Conservation (phyloP, 352 stramenopile genomes). For the Globisporangium lucens region DNA sequence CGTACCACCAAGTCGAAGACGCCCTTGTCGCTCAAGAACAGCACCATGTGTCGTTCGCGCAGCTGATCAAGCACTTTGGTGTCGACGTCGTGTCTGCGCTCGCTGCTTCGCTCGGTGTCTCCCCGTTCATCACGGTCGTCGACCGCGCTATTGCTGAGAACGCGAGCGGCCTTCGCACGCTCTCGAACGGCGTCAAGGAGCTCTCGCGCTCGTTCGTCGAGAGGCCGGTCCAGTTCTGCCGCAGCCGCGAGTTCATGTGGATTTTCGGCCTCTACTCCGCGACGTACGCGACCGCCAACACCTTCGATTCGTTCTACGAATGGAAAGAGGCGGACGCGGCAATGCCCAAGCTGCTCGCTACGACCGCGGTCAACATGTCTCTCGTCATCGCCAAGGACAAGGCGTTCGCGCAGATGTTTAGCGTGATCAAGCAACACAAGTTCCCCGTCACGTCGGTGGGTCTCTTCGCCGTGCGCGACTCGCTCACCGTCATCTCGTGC, state of each 20-base stretch:
- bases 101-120: constrained; percentile 61
- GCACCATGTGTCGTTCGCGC: constrained; percentile 18
- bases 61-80: constrained; percentile 35
- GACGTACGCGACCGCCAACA: constrained; percentile 86
- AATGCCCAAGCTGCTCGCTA: constrained; percentile 86
- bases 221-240: constrained; percentile 74
- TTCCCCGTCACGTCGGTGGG: constrained; percentile 79
- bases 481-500: constrained; percentile 78
- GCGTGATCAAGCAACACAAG: constrained; percentile 63
- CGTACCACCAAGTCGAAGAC: constrained; percentile 27
- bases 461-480: constrained; percentile 85
- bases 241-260: constrained; percentile 80
- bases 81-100: constrained; percentile 52
- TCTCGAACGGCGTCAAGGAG: constrained; percentile 69
- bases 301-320: constrained; percentile 85
- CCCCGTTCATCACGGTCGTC: constrained; percentile 85
- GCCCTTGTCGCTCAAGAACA: constrained; percentile 11
- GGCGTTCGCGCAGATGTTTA: constrained; percentile 89
- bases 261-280: constrained; percentile 88
- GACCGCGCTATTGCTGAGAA: constrained; percentile 89
- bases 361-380: constrained; percentile 88
- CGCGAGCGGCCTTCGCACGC: constrained; percentile 57
- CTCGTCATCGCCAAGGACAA: constrained; percentile 88
- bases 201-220: constrained; percentile 54
- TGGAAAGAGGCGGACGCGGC: constrained; percentile 59